Percentiles rank a stretch among this genome's conserved stretches.
These are phyloP conservation scores for Papilionanthe hybrid DNA, from an alignment of 116 monocot genomes.

Conservation along the genomic window DNA sequence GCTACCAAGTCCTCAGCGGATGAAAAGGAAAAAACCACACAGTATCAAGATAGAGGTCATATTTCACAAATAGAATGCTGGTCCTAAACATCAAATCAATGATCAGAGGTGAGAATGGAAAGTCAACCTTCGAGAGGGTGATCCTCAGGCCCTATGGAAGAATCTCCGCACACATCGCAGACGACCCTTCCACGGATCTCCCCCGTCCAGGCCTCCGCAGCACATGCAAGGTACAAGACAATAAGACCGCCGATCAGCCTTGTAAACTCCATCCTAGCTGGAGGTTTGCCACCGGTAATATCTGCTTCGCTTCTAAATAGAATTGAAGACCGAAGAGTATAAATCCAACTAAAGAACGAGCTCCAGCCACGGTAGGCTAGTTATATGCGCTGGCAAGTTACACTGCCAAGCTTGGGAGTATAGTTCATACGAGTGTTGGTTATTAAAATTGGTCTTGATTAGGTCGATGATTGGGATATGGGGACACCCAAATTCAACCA, in stretches of 20 bases:
- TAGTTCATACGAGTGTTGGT: too few relatives aligned
- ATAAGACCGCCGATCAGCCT: constrained; percentile 3
- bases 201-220: constrained; percentile 72
- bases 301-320: neutral
- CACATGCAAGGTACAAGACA: constrained; percentile 12
- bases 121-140: constrained; percentile 64
- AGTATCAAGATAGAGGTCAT: neutral
- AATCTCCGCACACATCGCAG: constrained; percentile 89
- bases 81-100: neutral
- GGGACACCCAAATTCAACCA: too few relatives aligned
- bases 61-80: neutral
- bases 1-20: neutral
- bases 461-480: too few relatives aligned
- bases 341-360: neutral
- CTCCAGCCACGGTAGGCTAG: too few relatives aligned
- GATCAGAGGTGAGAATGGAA: neutral
- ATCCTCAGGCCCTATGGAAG: constrained; percentile 83
- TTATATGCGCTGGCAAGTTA: too few relatives aligned
- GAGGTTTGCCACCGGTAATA: neutral
- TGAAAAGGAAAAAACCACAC: neutral
- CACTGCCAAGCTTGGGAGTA: too few relatives aligned
- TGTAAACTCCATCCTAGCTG: neutral
- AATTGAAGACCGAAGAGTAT: neutral
- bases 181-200: constrained; percentile 87
- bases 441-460: too few relatives aligned